phyloP scores from a whole-genome alignment of 768 basidiomycete genomes.

The Sutorius australiensis region DNA sequence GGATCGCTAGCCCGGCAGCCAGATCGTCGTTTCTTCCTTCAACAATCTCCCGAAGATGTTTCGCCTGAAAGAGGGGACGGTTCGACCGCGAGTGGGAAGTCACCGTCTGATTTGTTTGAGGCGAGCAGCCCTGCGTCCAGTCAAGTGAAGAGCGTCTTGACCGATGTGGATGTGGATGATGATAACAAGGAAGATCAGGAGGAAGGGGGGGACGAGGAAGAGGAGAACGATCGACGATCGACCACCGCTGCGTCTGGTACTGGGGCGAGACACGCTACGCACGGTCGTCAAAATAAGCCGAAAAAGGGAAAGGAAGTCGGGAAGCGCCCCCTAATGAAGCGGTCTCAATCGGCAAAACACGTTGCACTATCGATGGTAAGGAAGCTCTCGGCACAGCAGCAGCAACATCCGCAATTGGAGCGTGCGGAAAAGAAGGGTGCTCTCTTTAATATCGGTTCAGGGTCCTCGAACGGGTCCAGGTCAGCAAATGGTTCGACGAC shows the following conservation, averaged over 20 bases:
- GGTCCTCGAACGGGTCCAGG: conserved; percentile 48
- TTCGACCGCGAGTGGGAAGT: conserved; percentile 33
- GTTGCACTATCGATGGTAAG: conserved; percentile 27
- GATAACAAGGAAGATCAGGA: conserved; percentile 15
- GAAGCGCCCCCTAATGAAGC: conserved; percentile 26
- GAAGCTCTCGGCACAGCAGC: conserved; percentile 26
- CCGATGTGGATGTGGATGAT: conserved; percentile 17
- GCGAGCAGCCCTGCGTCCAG: conserved; percentile 37
- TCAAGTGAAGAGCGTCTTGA: conserved; percentile 20
- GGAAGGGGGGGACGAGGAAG: conserved; percentile 9
- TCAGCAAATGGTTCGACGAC: conserved; percentile 25
- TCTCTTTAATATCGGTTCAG: conserved; percentile 58
- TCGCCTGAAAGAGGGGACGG: conserved; percentile 35
- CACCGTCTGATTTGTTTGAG: conserved; percentile 31
- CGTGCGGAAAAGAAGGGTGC: conserved; percentile 26
- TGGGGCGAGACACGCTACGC: conserved; percentile 6
- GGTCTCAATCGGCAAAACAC: conserved; percentile 29
- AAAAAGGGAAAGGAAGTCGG: conserved; percentile 34
- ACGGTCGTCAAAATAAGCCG: conserved; percentile 21
- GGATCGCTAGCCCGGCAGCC: conserved; percentile 34
- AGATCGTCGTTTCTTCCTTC: conserved; percentile 44
- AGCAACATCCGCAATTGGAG: conserved; percentile 14
- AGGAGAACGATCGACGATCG: conserved; percentile 24
- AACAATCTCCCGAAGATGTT: conserved; percentile 38
- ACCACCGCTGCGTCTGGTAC: conserved; percentile 8